Evolutionary conservation across 1,139 yeast species (phyloP).

Genomic region (Nakaseomyces bracarensis): DNA sequence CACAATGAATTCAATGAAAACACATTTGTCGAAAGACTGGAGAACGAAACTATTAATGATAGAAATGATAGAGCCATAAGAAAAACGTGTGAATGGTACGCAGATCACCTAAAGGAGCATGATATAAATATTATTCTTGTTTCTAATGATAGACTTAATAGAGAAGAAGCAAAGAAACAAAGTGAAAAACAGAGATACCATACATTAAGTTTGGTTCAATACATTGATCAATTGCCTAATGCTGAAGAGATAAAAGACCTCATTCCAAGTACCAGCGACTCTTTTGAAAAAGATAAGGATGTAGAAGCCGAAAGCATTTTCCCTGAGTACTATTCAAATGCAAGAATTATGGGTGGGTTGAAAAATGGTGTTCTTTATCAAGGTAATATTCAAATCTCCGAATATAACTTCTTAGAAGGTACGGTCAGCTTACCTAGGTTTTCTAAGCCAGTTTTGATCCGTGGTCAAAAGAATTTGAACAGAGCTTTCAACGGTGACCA

Average conservation of each 20-base stretch:
- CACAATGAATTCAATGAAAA: conserved; percentile 83
- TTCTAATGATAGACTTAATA: conserved; percentile 69
- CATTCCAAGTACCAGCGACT: conserved; percentile 43
- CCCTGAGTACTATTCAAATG: conserved; percentile 69
- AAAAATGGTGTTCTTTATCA: conserved; percentile 82
- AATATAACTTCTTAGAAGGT: conserved; percentile 86
- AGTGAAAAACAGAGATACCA: conserved; percentile 37
- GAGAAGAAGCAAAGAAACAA: conserved; percentile 47
- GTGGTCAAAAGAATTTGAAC: conserved; percentile 79
- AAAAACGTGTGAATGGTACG: conserved; percentile 63
- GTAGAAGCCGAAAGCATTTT: conserved; percentile 38
- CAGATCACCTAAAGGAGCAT: conserved; percentile 47
- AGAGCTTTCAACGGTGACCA: conserved; percentile 89
- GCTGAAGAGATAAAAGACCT: conserved; percentile 73
- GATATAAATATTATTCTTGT: conserved; percentile 53
- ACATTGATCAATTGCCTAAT: conserved; percentile 65
- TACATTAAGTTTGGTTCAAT: conserved; percentile 40
- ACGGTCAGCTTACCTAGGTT: conserved; percentile 65
- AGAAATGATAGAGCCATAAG: conserved; percentile 89
- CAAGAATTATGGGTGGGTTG: conserved; percentile 85
- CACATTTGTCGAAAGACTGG: conserved; percentile 55
- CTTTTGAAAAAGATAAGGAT: conserved; percentile 12
- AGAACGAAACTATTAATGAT: conserved; percentile 75
- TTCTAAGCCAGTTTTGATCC: conserved; percentile 70
- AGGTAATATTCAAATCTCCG: conserved; percentile 71